phyloP scores from a whole-genome alignment of 768 basidiomycete genomes.

The Ramaria sp. region DNA sequence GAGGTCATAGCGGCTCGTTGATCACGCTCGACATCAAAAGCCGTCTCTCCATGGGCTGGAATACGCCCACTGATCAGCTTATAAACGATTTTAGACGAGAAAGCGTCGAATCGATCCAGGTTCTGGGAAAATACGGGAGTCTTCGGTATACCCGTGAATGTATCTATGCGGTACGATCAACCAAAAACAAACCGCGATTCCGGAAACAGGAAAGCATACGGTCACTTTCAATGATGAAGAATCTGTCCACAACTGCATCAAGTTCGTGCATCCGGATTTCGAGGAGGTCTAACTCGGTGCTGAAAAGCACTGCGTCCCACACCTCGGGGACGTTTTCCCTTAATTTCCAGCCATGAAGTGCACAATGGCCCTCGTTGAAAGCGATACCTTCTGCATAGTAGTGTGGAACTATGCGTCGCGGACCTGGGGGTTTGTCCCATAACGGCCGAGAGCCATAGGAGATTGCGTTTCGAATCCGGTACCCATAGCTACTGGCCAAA shows the following conservation, averaged over 20 bases:
- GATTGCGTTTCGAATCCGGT: constrained; percentile 25
- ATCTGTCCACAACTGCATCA: constrained; percentile 42
- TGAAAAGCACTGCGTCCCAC: constrained; percentile 52
- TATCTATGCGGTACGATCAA: constrained; percentile 23
- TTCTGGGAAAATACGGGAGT: constrained; percentile 39
- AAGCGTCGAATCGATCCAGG: not conserved
- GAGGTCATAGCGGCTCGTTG: constrained; percentile 40
- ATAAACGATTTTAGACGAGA: not conserved
- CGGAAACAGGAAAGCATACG: not conserved
- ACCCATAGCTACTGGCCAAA: too few relatives aligned
- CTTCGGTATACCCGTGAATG: constrained; percentile 52
- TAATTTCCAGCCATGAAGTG: constrained; percentile 44
- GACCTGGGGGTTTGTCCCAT: constrained; percentile 46
- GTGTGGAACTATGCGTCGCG: constrained; percentile 37
- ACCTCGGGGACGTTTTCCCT: constrained; percentile 19
- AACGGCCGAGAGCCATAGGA: constrained; percentile 49
- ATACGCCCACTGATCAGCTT: constrained; percentile 29
- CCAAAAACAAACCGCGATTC: not conserved
- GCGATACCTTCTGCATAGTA: constrained; percentile 44
- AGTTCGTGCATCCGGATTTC: constrained; percentile 57
- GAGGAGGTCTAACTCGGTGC: constrained; percentile 51
- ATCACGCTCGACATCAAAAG: constrained; percentile 41
- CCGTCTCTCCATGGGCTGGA: constrained; percentile 32
- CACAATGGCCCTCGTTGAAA: constrained; percentile 34
- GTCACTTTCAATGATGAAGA: constrained; percentile 47